Evolutionary conservation across 2,329 filamentous ascomycete species (phyloP), one percentile per base, ranked within the genome.

Genomic region (Penicillium expansum): DNA sequence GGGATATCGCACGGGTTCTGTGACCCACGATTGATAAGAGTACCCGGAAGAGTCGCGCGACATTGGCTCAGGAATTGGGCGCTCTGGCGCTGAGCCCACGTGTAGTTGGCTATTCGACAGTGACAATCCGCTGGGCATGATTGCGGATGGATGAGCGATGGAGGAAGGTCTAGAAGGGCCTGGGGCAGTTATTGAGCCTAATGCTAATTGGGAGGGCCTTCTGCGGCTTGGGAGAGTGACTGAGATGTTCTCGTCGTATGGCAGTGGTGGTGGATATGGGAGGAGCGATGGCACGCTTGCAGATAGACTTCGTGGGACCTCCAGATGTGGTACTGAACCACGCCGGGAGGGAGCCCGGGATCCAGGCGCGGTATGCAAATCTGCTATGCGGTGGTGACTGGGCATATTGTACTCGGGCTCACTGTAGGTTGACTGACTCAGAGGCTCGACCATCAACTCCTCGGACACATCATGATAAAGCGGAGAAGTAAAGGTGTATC

Each of bases 21-120:
- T 75, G 14, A 68, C 65, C 69, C 71, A 70, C 5, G 73, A 76
- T 18, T 70, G 66, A 20, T 69, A 64, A 7, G 74, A 76, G 42
- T 71, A 66, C 3, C 59, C 61, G 0, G 74, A 76, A 9, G 67
- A 63, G 16, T 67, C 63, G 33, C 74, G 72, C 3, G 73, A 70
- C 62, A 76, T 70, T 4, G 70, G 62, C 41, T 71, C 71, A 1
- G 66, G 48, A 4, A 57, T 59, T 1, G 66, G 63, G 29, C 37
- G 55, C 10, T 76, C 73, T 7, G 70, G 70, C 18, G 59, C 55
- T 44, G 70, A 71, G 11, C 67, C 64, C 13, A 63, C 51, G 1
- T 66, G 61, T 10, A 56, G 35, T 33, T 67, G 63, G 2, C 59
- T 35, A 6, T 43, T 35, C 2, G 60, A 52, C 10, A 65, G 61